These are phyloP conservation scores for Protomyces macrosporus DNA, from an alignment of 1,139 yeast genomes.

Conservation along the genomic window DNA sequence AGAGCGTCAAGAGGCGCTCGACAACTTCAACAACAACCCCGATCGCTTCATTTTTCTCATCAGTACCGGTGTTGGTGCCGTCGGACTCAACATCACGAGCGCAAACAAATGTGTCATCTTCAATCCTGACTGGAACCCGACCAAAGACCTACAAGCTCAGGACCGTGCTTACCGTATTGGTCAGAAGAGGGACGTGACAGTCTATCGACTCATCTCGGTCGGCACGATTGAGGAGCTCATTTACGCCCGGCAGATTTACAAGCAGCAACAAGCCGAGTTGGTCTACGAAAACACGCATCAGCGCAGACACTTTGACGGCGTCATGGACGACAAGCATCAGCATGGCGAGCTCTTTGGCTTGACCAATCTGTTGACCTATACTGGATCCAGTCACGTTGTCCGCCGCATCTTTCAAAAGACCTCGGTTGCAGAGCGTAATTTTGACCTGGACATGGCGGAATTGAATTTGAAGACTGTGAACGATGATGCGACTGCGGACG, in stretches of 20 bases:
- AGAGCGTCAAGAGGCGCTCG: conserved; percentile 86
- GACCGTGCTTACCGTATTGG: conserved; percentile 98
- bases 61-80: conserved; percentile 98
- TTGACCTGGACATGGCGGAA: conserved; percentile 2
- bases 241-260: conserved; percentile 32
- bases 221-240: conserved; percentile 81
- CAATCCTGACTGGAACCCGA: conserved; percentile 99
- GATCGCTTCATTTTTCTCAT: conserved; percentile 77
- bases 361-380: conserved; percentile 26
- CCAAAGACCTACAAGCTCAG: conserved; percentile 98
- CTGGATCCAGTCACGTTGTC: conserved; percentile 20
- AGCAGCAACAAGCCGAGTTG: conserved; percentile 32
- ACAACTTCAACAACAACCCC: conserved; percentile 79
- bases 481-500: background rate
- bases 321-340: conserved; percentile 27
- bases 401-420: conserved; percentile 29
- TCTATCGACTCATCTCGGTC: conserved; percentile 86
- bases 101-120: conserved; percentile 87
- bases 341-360: conserved; percentile 31
- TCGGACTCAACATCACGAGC: conserved; percentile 87
- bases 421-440: conserved; percentile 6
- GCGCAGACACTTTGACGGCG: conserved; percentile 31
- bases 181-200: conserved; percentile 91
- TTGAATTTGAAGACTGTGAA: background rate
- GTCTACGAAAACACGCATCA: conserved; percentile 30